Evolutionary conservation across 148 eudicot species (phyloP).

Genomic region (Amaranthus cruentus): DNA sequence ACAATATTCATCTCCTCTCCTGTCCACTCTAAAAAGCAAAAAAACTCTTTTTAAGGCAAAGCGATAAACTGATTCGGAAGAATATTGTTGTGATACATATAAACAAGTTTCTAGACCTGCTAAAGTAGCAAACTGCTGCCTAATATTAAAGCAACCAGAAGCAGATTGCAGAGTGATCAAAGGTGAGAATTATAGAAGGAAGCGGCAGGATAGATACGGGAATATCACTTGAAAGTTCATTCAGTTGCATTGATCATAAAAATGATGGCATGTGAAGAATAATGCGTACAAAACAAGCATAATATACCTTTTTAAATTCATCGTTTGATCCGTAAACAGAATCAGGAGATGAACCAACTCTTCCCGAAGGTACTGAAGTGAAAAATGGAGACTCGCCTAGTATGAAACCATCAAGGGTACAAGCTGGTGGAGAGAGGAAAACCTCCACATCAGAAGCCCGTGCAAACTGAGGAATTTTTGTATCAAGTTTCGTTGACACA

Average conservation of each 20-base stretch:
- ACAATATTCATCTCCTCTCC: not conserved
- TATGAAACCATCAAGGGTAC: slow-evolving; percentile 82
- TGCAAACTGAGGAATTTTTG: slow-evolving; percentile 95
- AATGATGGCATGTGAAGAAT: not conserved
- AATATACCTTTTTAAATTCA: slow-evolving; percentile 82
- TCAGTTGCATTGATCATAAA: not conserved
- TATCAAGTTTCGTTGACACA: slow-evolving; percentile 94
- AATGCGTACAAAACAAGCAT: not conserved
- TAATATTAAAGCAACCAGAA: not conserved
- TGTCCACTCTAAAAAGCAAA: too few relatives aligned
- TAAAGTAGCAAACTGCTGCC: not conserved
- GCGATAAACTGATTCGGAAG: not conserved
- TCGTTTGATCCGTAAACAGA: slow-evolving; percentile 87
- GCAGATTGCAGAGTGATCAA: not conserved
- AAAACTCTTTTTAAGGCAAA: too few relatives aligned
- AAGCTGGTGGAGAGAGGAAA: slow-evolving; percentile 87
- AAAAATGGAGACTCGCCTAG: slow-evolving; percentile 93
- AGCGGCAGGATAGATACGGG: not conserved
- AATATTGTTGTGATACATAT: not conserved
- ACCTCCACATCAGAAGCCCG: slow-evolving; percentile 98
- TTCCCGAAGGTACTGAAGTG: slow-evolving; percentile 98
- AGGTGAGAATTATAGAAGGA: not conserved
- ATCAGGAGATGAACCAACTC: slow-evolving; percentile 85
- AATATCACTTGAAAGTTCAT: not conserved
- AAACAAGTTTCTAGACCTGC: not conserved